phyloP scores from a whole-genome alignment of 164 flowering plant species.

The Amborella trichopoda region DNA sequence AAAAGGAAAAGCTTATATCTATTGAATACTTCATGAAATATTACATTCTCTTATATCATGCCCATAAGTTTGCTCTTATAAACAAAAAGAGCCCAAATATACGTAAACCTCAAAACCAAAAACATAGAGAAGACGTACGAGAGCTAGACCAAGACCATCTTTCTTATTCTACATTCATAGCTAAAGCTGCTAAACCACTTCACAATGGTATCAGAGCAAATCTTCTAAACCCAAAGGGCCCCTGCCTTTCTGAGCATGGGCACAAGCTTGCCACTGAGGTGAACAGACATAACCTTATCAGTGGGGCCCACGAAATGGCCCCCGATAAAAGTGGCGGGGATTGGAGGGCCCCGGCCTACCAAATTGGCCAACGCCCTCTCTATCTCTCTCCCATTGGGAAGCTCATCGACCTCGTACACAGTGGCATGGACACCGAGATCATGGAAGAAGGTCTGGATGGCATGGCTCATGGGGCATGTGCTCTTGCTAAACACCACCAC shows the following conservation, averaged over 20 bases:
- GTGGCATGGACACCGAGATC: constrained; percentile 44
- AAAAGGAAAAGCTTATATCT: too few relatives aligned
- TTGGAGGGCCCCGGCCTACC: constrained; percentile 8
- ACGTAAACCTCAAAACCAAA: too few relatives aligned
- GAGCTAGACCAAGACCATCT: too few relatives aligned
- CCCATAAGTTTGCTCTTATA: too few relatives aligned
- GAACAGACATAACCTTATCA: constrained; percentile 21
- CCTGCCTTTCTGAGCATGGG: constrained; percentile 43
- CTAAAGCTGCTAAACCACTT: too few relatives aligned
- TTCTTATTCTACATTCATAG: too few relatives aligned
- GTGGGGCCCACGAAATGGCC: constrained; percentile 19
- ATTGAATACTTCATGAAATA: too few relatives aligned
- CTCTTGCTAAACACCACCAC: too few relatives aligned
- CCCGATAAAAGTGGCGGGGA: constrained; percentile 30
- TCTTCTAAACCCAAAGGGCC: constrained; percentile 33
- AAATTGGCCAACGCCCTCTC: constrained; percentile 17
- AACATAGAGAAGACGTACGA: too few relatives aligned
- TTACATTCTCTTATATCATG: too few relatives aligned
- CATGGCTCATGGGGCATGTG: too few relatives aligned
- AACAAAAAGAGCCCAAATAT: too few relatives aligned
- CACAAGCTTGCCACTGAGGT: constrained; percentile 19
- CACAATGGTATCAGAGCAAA: constrained; percentile 7
- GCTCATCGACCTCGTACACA: constrained; percentile 38
- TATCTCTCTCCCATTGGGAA: constrained; percentile 9
- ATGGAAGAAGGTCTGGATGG: constrained; percentile 34